phyloP scores from a whole-genome alignment of 1,284 basidiomycete species.

The Cerrena zonata region DNA sequence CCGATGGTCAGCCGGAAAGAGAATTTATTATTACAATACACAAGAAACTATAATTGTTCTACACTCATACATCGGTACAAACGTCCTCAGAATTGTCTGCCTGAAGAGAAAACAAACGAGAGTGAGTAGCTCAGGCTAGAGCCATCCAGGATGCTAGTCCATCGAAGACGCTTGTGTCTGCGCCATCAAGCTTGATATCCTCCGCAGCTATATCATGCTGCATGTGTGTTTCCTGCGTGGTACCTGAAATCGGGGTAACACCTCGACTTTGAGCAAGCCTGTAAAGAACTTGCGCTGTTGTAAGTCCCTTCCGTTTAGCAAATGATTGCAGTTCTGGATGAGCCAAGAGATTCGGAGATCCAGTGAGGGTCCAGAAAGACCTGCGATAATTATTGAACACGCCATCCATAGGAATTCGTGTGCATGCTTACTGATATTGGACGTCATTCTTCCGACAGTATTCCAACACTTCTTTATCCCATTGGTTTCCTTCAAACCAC shows the following conservation, averaged over 20 bases:
- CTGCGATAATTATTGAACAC: conserved; percentile 30
- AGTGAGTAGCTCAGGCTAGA: neutral
- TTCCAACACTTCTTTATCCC: conserved; percentile 58
- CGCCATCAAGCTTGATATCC: conserved; percentile 31
- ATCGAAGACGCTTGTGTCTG: conserved; percentile 29
- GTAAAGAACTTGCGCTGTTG: conserved; percentile 62
- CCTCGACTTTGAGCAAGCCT: conserved; percentile 57
- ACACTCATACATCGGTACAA: too few species aligned
- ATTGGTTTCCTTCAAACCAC: conserved; percentile 75
- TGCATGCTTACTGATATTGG: conserved; percentile 62
- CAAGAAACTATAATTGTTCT: too few species aligned
- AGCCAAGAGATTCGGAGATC: conserved; percentile 58
- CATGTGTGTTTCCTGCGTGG: conserved; percentile 62
- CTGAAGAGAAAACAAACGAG: neutral
- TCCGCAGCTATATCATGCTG: conserved; percentile 34
- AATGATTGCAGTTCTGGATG: conserved; percentile 44
- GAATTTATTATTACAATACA: too few species aligned
- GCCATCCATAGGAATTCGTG: neutral
- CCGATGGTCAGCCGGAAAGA: too few species aligned
- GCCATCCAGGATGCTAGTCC: conserved; percentile 8
- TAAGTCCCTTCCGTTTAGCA: conserved; percentile 43
- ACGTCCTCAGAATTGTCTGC: too few species aligned
- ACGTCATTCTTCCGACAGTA: conserved; percentile 55
- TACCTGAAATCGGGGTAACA: conserved; percentile 64
- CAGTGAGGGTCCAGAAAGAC: conserved; percentile 82